These are phyloP conservation scores for Diaporthe sp. DNA, from an alignment of 2,329 filamentous ascomycete species.

Conservation along the genomic window DNA sequence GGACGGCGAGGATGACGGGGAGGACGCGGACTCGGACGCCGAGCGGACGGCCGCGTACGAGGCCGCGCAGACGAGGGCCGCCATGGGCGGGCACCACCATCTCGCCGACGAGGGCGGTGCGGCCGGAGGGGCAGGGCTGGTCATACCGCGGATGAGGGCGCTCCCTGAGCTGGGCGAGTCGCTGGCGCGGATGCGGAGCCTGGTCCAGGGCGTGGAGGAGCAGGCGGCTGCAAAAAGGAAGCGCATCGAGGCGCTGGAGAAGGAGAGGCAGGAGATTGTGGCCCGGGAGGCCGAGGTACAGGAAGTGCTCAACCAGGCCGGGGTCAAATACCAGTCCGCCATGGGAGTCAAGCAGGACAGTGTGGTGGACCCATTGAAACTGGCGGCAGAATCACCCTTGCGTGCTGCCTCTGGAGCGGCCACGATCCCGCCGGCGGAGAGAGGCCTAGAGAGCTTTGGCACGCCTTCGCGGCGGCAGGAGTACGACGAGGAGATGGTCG, in stretches of 20 bases:
- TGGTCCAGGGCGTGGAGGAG: constrained; percentile 74
- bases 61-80: constrained; percentile 85
- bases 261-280: constrained; percentile 77
- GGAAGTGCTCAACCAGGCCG: constrained; percentile 83
- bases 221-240: constrained; percentile 72
- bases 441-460: constrained; percentile 64
- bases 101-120: constrained; percentile 53
- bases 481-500: constrained; percentile 47
- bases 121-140: constrained; percentile 56
- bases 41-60: constrained; percentile 88
- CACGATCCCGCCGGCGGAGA: constrained; percentile 49
- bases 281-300: constrained; percentile 85
- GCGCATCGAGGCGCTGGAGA: constrained; percentile 75
- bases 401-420: constrained; percentile 46
- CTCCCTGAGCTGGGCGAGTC: constrained; percentile 81
- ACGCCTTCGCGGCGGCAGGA: constrained; percentile 56
- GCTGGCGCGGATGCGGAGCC: constrained; percentile 73
- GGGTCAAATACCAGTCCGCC: constrained; percentile 70
- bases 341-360: constrained; percentile 49
- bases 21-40: constrained; percentile 73
- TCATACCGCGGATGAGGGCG: constrained; percentile 79
- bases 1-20: constrained; percentile 55
- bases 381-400: constrained; percentile 50
- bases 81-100: constrained; percentile 79
- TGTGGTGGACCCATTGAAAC: constrained; percentile 41